Evolutionary conservation across 176 grass and related monocot genomes (phyloP).

Genomic region (Neostapfia colusana): DNA sequence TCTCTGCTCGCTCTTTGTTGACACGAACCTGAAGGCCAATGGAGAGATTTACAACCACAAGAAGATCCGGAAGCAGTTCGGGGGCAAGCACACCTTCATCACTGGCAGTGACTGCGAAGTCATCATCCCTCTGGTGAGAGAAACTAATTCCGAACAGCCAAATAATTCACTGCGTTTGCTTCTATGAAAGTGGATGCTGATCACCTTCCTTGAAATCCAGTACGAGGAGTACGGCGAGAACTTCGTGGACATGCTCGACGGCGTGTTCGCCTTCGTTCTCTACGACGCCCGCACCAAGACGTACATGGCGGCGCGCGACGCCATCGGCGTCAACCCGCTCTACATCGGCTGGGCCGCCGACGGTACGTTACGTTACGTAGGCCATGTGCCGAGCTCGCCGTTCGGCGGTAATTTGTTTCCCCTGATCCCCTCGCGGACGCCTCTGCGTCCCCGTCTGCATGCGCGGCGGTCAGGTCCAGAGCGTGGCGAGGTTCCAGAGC

Average conservation of each 20-base stretch:
- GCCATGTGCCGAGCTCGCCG: neutral
- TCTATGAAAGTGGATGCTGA: neutral
- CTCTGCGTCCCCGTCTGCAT: neutral
- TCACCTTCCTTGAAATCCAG: slow-evolving; percentile 19
- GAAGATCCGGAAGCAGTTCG: slow-evolving; percentile 70
- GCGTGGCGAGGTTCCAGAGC: neutral
- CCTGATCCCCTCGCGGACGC: neutral
- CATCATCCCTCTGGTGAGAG: slow-evolving; percentile 87
- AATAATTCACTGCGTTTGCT: neutral
- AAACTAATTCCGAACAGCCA: neutral
- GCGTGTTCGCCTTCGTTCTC: slow-evolving; percentile 94
- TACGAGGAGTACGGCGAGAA: slow-evolving; percentile 87
- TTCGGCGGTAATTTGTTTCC: neutral
- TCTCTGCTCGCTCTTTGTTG: neutral
- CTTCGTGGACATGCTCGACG: slow-evolving; percentile 91
- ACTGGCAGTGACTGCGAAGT: slow-evolving; percentile 97
- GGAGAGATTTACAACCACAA: slow-evolving; percentile 98
- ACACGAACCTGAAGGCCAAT: slow-evolving; percentile 50
- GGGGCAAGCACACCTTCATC: slow-evolving; percentile 60
- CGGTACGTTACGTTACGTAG: slow-evolving; percentile 37
- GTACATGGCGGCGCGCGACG: slow-evolving; percentile 83
- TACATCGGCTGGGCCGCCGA: slow-evolving; percentile 97
- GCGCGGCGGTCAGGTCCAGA: neutral
- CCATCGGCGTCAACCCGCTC: slow-evolving; percentile 87
- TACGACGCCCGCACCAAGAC: slow-evolving; percentile 72